Evolutionary conservation across 1,284 basidiomycete genomes (phyloP).

Genomic region (Trametes hirsuta): DNA sequence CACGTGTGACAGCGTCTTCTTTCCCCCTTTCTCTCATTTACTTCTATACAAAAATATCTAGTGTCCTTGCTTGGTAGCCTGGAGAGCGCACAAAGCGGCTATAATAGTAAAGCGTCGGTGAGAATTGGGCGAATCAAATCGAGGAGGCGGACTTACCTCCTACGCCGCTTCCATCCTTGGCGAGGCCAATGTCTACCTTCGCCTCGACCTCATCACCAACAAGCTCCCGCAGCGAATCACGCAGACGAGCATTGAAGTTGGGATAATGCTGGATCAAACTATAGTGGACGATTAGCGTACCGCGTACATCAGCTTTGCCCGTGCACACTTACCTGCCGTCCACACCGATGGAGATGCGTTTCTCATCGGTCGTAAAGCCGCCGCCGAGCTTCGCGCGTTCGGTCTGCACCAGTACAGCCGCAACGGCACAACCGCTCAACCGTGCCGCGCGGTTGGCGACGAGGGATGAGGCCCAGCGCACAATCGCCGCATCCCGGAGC

Average conservation of each 20-base stretch:
- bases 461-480: constrained; percentile 78
- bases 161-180: constrained; percentile 97
- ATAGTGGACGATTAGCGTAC: constrained; percentile 9
- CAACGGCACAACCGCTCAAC: constrained; percentile 87
- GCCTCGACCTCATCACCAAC: constrained; percentile 83
- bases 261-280: constrained; percentile 93
- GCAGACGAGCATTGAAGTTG: constrained; percentile 76
- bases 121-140: not conserved
- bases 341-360: constrained; percentile 77
- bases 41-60: constrained; percentile 12
- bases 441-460: constrained; percentile 85
- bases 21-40: not conserved
- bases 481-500: constrained; percentile 75
- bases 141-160: constrained; percentile 67
- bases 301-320: not conserved
- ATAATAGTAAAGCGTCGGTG: constrained; percentile 1
- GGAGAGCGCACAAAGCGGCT: constrained; percentile 80
- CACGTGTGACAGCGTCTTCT: constrained; percentile 16
- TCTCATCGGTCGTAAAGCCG: constrained; percentile 44
- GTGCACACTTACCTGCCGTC: constrained; percentile 73
- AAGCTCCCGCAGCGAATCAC: constrained; percentile 73
- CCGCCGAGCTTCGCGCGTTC: constrained; percentile 55
- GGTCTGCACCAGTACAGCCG: constrained; percentile 86
- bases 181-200: constrained; percentile 84
- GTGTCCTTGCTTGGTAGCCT: constrained; percentile 57